Conservation (phyloP, 257 asterid species). For the Gentiana macrophylla region DNA sequence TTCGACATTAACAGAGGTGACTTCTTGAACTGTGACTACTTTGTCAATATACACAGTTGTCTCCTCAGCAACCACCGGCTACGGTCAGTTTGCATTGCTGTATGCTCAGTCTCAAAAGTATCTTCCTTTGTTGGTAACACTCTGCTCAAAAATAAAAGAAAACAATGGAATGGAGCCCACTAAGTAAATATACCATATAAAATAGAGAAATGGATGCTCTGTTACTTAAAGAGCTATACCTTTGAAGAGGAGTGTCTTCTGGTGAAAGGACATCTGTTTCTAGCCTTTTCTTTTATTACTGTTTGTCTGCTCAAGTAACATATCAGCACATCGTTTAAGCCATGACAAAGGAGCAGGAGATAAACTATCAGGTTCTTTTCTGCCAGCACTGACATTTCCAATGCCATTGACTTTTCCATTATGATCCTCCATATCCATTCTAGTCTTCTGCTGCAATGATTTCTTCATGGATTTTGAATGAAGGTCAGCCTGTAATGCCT, state of each 20-base stretch:
- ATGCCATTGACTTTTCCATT: conserved; percentile 33
- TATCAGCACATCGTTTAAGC: conserved; percentile 90
- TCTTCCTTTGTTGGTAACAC: conserved; percentile 20
- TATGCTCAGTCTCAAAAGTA: conserved; percentile 23
- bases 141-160: conserved; percentile 20
- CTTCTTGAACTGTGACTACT: conserved; percentile 55
- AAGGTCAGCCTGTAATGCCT: conserved; percentile 35
- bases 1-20: conserved; percentile 34
- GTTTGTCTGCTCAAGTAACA: conserved; percentile 60
- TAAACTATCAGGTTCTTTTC: conserved; percentile 28
- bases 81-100: conserved; percentile 16
- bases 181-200: no score
- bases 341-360: conserved; percentile 77
- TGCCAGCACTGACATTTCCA: conserved; percentile 21
- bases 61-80: conserved; percentile 30
- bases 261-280: conserved; percentile 28
- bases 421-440: conserved; percentile 19
- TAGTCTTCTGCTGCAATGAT: conserved; percentile 20
- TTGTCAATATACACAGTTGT: conserved; percentile 64
- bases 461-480: conserved; percentile 26
- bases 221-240: conserved; percentile 26
- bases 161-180: not conserved
- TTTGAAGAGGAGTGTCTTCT: conserved; percentile 22
- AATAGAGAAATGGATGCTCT: not conserved
- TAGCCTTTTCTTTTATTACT: conserved; percentile 53